Evolutionary conservation across 2,329 filamentous ascomycete species (phyloP).

Genomic region (Aspergillus piperis): DNA sequence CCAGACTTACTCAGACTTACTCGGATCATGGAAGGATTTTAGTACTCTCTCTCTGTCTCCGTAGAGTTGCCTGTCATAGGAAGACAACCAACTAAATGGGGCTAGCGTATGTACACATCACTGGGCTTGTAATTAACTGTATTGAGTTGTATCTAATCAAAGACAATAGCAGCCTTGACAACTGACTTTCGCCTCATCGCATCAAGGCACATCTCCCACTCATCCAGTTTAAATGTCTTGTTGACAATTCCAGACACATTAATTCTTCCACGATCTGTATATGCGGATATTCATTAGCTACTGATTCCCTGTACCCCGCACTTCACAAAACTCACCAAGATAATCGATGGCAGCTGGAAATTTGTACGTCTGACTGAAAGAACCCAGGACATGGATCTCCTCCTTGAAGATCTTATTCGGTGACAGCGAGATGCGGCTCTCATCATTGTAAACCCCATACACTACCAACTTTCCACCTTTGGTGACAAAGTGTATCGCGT

Average conservation of each 20-base stretch:
- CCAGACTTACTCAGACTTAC: too few species aligned
- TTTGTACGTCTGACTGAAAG: slow-evolving; percentile 73
- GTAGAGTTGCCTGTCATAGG: too few species aligned
- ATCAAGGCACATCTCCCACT: slow-evolving; percentile 70
- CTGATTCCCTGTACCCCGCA: too few species aligned
- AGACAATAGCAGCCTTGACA: slow-evolving; percentile 73
- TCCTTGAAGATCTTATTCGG: slow-evolving; percentile 69
- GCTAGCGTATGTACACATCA: too few species aligned
- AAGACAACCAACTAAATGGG: too few species aligned
- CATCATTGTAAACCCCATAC: slow-evolving; percentile 68
- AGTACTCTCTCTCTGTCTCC: too few species aligned
- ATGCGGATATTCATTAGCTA: not conserved
- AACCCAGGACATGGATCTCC: slow-evolving; percentile 72
- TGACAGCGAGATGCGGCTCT: slow-evolving; percentile 65
- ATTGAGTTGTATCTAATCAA: slow-evolving; percentile 51
- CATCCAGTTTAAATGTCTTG: slow-evolving; percentile 69
- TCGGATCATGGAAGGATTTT: too few species aligned
- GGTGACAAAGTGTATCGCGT: slow-evolving; percentile 70
- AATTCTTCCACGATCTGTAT: slow-evolving; percentile 20
- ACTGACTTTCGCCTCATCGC: slow-evolving; percentile 71
- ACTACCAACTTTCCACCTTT: slow-evolving; percentile 71
- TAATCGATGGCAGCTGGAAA: slow-evolving; percentile 63
- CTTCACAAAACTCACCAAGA: slow-evolving; percentile 34
- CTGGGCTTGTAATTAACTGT: too few species aligned
- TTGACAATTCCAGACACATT: slow-evolving; percentile 67